These are phyloP conservation scores for Paecilomyces sp. DNA, from an alignment of 2,329 filamentous ascomycete genomes.

Conservation along the genomic window DNA sequence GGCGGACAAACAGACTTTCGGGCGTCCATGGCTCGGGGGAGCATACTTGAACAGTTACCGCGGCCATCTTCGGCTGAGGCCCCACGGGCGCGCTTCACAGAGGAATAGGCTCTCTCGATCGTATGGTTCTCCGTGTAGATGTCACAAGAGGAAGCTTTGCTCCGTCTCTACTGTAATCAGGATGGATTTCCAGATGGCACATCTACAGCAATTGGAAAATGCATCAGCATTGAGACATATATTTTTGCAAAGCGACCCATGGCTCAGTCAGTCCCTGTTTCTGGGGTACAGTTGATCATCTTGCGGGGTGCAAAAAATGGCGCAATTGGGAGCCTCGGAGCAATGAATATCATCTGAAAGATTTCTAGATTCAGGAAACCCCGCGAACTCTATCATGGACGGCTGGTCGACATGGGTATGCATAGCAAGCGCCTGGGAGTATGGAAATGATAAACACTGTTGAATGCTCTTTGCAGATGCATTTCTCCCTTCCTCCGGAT, in stretches of 20 bases:
- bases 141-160: background rate
- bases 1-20: background rate
- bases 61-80: background rate
- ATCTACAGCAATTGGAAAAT: background rate
- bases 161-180: background rate
- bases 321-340: background rate
- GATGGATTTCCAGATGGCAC: background rate
- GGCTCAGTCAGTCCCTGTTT: background rate
- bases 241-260: background rate
- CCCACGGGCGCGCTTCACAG: background rate
- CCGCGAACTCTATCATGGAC: background rate
- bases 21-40: background rate
- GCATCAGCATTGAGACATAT: background rate
- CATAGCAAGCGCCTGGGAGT: background rate
- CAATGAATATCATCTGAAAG: background rate
- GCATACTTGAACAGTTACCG: background rate
- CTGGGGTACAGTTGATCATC: background rate
- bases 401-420: background rate
- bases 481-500: background rate
- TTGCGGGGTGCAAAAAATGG: background rate
- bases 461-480: background rate
- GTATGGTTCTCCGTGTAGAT: no score
- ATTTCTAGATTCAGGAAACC: background rate
- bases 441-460: background rate
- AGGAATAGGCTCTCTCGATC: background rate